Evolutionary conservation across 2,329 filamentous ascomycete genomes (phyloP), one percentile per base, ranked within the genome.

Genomic region (Aspergillus fijiensis): DNA sequence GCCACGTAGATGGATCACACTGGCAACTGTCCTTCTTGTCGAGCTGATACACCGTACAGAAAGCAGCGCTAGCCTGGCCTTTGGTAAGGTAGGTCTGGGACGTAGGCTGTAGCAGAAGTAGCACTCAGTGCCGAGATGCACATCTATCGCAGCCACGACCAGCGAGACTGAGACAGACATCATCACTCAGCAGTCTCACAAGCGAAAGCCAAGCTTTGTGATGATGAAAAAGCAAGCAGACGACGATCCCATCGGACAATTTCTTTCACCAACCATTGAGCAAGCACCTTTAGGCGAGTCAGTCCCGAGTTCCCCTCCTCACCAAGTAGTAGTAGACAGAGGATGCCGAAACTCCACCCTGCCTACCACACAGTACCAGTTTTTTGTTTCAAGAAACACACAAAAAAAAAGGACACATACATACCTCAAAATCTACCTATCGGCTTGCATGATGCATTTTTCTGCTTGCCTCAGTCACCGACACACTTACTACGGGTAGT

Each of bases 141-240:
- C 39, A 16, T 42, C 14, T 16, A 42, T 42, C 16, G 39, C 16
- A 42, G 16, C 16, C 39, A 16, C 39, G 39, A 42, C 16, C 39
- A 14, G 5, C 39, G 16, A 42, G 5, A 42, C 39, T n/a, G 39
- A 42, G 16, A 42, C 39, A 42, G 39, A n/a, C 4, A n/a, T 42
- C 39, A 53, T 42, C n/a, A 51, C 45, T 35, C 27, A 49, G 51
- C 33, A 51, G 45, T 47, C 39, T 56, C 45, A 58, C 39, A 51
- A 55, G 53, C 35, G 52, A 60, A 57, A 51, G 63, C 60, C 60
- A 67, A 67, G 63, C 63, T 65, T 67, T 63, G 49, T 31, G 53
- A 60, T 25, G 47, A 55, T 48, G 39, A 42, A 42, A 42, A 42
- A 42, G 39, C 39, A 55, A 49, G 25, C 42, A 48, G 42, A 47